A percentile compares a stretch with the other conserved stretches of the same genome.
Conservation (phyloP, 768 basidiomycete genomes). For the Pleurotus eryngii region DNA sequence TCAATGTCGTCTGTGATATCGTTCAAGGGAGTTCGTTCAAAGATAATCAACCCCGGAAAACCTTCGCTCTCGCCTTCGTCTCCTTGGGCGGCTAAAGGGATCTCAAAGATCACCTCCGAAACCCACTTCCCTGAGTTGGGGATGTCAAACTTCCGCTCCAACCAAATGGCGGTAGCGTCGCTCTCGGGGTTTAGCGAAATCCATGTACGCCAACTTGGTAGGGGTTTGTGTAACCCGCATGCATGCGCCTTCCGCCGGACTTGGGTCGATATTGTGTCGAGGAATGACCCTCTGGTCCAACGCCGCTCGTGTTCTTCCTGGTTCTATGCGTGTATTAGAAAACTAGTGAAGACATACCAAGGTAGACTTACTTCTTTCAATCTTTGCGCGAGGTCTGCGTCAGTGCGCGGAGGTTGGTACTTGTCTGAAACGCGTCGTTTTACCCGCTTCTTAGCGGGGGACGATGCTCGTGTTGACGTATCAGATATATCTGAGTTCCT, state of each 20-base stretch:
- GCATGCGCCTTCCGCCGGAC: slow-evolving; percentile 30
- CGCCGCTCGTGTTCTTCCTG: slow-evolving; percentile 66
- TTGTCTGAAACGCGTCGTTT: slow-evolving; percentile 38
- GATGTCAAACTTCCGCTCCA: slow-evolving; percentile 73
- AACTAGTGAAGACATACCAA: slow-evolving; percentile 12
- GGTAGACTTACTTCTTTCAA: slow-evolving; percentile 59
- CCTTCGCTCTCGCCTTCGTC: slow-evolving; percentile 26
- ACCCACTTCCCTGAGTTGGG: slow-evolving; percentile 63
- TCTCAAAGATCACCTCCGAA: slow-evolving; percentile 56
- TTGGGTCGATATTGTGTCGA: slow-evolving; percentile 40
- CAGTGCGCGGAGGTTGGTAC: slow-evolving; percentile 53
- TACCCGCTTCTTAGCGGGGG: slow-evolving; percentile 34
- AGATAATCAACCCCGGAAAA: slow-evolving; percentile 64
- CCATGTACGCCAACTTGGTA: slow-evolving; percentile 60
- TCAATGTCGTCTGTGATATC: slow-evolving; percentile 64
- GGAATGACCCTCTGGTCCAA: slow-evolving; percentile 75
- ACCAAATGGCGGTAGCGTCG: slow-evolving; percentile 78
- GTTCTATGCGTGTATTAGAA: slow-evolving; percentile 44
- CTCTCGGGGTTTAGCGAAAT: slow-evolving; percentile 70
- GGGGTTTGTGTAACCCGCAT: slow-evolving; percentile 20
- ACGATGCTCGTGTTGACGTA: slow-evolving; percentile 14
- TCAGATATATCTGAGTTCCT: slow-evolving; percentile 23
- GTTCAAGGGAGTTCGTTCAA: slow-evolving; percentile 69
- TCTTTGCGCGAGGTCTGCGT: slow-evolving; percentile 61
- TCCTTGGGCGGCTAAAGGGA: slow-evolving; percentile 39